Evolutionary conservation across 2,329 filamentous ascomycete genomes (phyloP).

Genomic region (Fusarium sp.): DNA sequence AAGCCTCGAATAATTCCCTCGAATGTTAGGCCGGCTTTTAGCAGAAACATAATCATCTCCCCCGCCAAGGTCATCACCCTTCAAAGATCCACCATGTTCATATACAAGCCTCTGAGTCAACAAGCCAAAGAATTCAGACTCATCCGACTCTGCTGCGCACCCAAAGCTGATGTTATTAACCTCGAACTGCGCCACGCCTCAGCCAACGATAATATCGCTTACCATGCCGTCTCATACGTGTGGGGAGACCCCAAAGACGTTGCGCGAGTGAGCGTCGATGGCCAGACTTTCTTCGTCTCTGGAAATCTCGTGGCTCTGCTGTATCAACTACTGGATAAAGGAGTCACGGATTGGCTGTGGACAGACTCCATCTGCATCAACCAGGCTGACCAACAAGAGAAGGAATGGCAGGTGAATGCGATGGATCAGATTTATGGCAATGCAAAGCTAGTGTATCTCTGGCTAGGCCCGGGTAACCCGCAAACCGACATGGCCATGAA

Average conservation of each 20-base stretch:
- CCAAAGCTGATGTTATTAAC: not conserved
- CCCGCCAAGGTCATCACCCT: not conserved
- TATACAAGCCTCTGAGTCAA: conserved; percentile 8
- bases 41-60: not conserved
- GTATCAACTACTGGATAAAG: conserved; percentile 12
- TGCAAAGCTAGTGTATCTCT: conserved; percentile 36
- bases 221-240: conserved; percentile 42
- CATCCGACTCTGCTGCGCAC: conserved; percentile 17
- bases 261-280: conserved; percentile 8
- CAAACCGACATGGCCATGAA: conserved; percentile 26
- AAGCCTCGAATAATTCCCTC: not conserved
- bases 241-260: conserved; percentile 30
- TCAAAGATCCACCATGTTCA: not conserved
- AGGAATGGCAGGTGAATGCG: conserved; percentile 33
- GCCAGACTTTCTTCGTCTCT: not conserved
- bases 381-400: conserved; percentile 38
- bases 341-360: conserved; percentile 39
- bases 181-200: conserved; percentile 33
- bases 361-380: conserved; percentile 45
- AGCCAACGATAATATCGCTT: conserved; percentile 7
- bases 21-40: not conserved
- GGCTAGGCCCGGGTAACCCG: conserved; percentile 33
- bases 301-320: conserved; percentile 28
- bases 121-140: conserved; percentile 11
- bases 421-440: conserved; percentile 40